Evolutionary conservation across 805 yeast species (phyloP), one percentile per base, ranked within the genome.

Genomic region (Kodamaea restingae): DNA sequence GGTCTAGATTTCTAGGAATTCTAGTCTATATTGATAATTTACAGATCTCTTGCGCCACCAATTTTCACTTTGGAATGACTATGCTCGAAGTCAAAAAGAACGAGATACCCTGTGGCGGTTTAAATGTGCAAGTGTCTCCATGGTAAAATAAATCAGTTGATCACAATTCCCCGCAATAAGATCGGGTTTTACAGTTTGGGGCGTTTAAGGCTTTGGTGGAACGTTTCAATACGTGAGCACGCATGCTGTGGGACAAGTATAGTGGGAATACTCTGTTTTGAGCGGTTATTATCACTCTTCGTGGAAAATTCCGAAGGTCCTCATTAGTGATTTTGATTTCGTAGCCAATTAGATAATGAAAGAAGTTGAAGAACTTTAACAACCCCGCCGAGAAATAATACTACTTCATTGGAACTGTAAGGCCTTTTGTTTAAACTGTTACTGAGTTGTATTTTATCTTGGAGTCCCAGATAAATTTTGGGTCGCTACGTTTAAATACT

Each of bases 81-180:
- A n/a, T n/a, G n/a, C n/a, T n/a, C n/a, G n/a, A n/a, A n/a, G n/a
- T n/a, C n/a, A n/a, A n/a, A n/a, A n/a, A n/a, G n/a, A n/a, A n/a
- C n/a, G n/a, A n/a, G n/a, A n/a, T n/a, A n/a, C n/a, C n/a, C n/a
- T n/a, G 22, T 48, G 44, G 35, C 66, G 66, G 18, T 56, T 60
- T 39, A 60, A 51, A 39, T 54, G 58, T 1, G 87, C 82, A 26
- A 67, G 67, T 1, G 90, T 75, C 36, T 70, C 75, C 44, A 76
- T 91, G 91, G 84, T 30, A 82, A 63, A 29, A 71, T 69, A 47
- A 83, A 62, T 39, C 81, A 70, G 44, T 75, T 75, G 28, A 78
- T 75, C 51, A 84, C 60, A 17, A 73, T 49, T 39, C 74, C 81
- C 70, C 82, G 76, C 36, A 68, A 61, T 43, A 70, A 70, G 32